phyloP scores from a whole-genome alignment of 805 yeast species.

The Debaryomyces prosopidis region DNA sequence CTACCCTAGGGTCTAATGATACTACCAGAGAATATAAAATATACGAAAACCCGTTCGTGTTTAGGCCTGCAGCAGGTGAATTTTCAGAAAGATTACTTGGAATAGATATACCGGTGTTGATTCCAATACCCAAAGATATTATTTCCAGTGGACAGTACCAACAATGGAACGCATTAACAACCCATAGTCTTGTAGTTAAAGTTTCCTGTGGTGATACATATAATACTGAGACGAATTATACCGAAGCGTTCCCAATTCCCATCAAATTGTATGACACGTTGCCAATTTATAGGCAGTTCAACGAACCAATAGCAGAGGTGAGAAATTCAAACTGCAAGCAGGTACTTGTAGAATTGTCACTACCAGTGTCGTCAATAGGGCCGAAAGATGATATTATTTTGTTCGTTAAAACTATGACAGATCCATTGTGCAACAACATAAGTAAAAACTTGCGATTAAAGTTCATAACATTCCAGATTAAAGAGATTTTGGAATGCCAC shows the following conservation, averaged over 20 bases:
- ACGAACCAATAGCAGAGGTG: constrained; percentile 49
- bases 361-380: constrained; percentile 59
- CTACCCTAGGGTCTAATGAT: constrained; percentile 38
- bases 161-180: constrained; percentile 48
- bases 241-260: constrained; percentile 47
- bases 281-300: constrained; percentile 56
- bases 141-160: constrained; percentile 52
- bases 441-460: constrained; percentile 41
- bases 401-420: constrained; percentile 41
- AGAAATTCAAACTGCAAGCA: constrained; percentile 50
- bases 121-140: constrained; percentile 55
- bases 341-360: constrained; percentile 43
- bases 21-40: constrained; percentile 32
- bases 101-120: constrained; percentile 58
- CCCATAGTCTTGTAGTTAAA: constrained; percentile 45
- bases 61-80: constrained; percentile 40
- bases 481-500: constrained; percentile 54
- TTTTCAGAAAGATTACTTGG: constrained; percentile 47
- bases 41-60: constrained; percentile 35
- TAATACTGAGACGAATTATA: constrained; percentile 29
- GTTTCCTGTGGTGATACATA: constrained; percentile 31
- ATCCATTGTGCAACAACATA: constrained; percentile 28
- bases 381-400: constrained; percentile 51
- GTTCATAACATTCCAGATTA: constrained; percentile 46
- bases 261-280: constrained; percentile 58